A percentile compares a stretch with the other conserved stretches of the same genome.
phyloP scores from a whole-genome alignment of 2,329 filamentous ascomycete species.

The Fusarium transvaalense region DNA sequence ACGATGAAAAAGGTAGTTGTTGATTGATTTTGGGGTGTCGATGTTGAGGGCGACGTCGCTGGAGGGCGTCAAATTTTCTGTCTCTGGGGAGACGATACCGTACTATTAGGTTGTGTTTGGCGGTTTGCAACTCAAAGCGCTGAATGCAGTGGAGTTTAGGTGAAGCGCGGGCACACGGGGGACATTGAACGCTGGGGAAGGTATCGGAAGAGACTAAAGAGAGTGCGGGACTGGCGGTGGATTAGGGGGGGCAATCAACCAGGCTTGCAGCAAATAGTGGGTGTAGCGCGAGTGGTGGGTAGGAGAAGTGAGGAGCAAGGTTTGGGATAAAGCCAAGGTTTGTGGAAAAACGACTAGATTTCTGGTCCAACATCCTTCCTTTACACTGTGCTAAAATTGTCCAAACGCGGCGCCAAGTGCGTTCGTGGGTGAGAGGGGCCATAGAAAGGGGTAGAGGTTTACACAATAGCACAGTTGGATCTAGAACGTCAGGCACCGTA shows the following conservation, averaged over 20 bases:
- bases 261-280: conserved; percentile 35
- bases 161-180: conserved; percentile 34
- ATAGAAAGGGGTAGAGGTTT: conserved; percentile 17
- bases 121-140: conserved; percentile 40
- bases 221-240: conserved; percentile 25
- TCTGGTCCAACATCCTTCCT: conserved; percentile 13
- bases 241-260: conserved; percentile 35
- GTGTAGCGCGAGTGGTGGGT: conserved; percentile 28
- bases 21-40: conserved; percentile 51
- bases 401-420: conserved; percentile 15
- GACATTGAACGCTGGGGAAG: conserved; percentile 31
- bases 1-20: conserved; percentile 52
- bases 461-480: conserved; percentile 3
- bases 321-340: conserved; percentile 40
- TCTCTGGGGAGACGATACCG: conserved; percentile 42
- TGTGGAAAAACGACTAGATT: conserved; percentile 32
- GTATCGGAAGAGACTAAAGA: conserved; percentile 12
- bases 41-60: conserved; percentile 49
- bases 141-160: conserved; percentile 43
- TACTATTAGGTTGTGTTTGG: conserved; percentile 34
- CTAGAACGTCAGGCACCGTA: neutral
- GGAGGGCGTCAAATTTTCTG: conserved; percentile 53
- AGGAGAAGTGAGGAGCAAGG: conserved; percentile 33
- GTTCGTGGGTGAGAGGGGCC: conserved; percentile 14
- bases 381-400: conserved; percentile 41